Base-by-base conservation (phyloP, 306 rosid genomes). In the Vigna unguiculata region DNA sequence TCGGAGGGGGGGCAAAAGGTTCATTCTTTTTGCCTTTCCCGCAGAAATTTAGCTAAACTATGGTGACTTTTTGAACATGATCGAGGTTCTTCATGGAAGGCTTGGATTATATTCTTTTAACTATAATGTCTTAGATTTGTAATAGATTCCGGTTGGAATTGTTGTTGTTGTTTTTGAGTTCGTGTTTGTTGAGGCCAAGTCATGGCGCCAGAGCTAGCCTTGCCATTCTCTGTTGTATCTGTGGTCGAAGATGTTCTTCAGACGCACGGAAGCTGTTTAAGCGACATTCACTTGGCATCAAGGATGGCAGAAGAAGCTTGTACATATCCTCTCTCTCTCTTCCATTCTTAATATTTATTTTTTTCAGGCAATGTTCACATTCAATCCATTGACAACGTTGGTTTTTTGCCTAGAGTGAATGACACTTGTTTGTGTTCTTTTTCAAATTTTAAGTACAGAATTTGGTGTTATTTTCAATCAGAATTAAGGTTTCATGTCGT, bases 301-400 rank as follows among this genome's bases (percentile, higher is more conserved):
- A 89, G 96, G 84, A 95, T 81, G 76, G 87, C 90, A 3, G 90
- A 91, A 57, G 92, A 90, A 88, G 78, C 92, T 66, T 85, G 99
- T 95, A 88, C 16, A 24, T 15, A 19, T 69, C 25, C 3, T 24
- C 14, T 17, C 69, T 4, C 40, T 38, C 36, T 24, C 14, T 32
- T 54, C 0, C 46, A 12, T 14, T 12, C 16, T 59, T 69, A 4
- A 2, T 71, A 22, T 16, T 5, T 7, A 1, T 15, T 57, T 66
- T 40, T 14, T 2, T 9, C 7, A 43, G 14, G 9, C 40, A 59
- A 1, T 8, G 55, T 9, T 40, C 45, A 40, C 40, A 40, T 45
- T 41, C 69, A 16, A 59, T 63, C 36, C 8, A 15, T 52, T 14
- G 0, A 22, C 45, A 49, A 48, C 60, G 14, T 30, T 58, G 34